phyloP scores from a whole-genome alignment of 164 flowering plant genomes.

The Annona squamosa region DNA sequence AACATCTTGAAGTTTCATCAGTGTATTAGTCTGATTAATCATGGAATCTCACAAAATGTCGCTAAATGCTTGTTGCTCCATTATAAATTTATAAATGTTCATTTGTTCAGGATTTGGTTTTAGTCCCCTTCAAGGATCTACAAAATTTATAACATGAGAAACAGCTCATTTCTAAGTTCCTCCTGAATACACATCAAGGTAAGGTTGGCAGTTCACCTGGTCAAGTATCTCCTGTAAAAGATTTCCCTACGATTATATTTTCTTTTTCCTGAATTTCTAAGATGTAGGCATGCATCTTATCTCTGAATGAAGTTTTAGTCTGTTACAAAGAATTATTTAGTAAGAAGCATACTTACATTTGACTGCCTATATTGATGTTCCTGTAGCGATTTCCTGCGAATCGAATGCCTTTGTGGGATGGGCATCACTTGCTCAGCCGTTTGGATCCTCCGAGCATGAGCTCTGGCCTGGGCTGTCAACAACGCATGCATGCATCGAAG shows the following conservation, averaged over 20 bases:
- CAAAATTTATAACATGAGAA: no score
- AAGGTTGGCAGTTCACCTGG: no score
- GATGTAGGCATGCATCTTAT: not conserved
- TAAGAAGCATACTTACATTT: constrained; percentile 29
- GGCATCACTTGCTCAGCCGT: constrained; percentile 44
- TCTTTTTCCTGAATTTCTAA: not conserved
- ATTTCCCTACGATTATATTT: not conserved
- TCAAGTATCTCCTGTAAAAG: no score
- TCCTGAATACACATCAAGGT: no score
- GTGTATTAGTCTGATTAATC: no score
- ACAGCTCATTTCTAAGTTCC: no score
- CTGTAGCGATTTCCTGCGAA: constrained; percentile 46
- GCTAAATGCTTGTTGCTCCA: no score
- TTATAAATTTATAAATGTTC: no score
- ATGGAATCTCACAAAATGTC: no score
- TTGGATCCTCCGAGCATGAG: constrained; percentile 64
- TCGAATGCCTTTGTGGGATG: constrained; percentile 32
- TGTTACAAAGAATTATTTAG: not conserved
- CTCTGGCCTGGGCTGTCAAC: constrained; percentile 69
- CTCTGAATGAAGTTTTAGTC: not conserved
- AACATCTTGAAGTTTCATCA: no score
- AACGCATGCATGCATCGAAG: constrained; percentile 93
- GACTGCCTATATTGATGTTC: constrained; percentile 35
- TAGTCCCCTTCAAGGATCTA: no score
- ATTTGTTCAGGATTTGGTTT: no score